Evolutionary conservation across 1,139 yeast species (phyloP).

Genomic region (Pichia sp.): DNA sequence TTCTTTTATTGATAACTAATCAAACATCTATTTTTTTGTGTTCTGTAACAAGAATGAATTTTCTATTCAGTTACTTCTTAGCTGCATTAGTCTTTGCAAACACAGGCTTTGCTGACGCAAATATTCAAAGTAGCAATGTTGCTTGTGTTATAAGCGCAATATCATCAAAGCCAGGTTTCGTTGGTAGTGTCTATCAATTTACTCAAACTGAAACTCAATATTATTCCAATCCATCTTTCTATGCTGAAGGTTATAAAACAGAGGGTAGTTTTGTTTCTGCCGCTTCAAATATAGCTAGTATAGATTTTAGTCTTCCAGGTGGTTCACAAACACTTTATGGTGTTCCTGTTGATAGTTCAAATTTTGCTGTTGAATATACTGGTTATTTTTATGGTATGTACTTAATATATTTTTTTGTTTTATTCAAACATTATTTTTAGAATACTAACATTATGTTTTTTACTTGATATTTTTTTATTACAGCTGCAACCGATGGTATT

Average conservation of each 20-base stretch:
- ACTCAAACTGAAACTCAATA: neutral
- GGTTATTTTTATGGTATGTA: constrained; percentile 13
- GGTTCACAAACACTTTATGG: constrained; percentile 2
- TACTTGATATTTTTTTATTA: neutral
- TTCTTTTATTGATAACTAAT: neutral
- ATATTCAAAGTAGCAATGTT: constrained; percentile 3
- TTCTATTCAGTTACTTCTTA: neutral
- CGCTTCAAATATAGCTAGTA: constrained; percentile 3
- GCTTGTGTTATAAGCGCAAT: constrained; percentile 9
- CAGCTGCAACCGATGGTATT: constrained; percentile 22
- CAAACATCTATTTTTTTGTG: neutral
- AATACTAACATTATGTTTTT: neutral
- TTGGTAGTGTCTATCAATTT: constrained; percentile 3
- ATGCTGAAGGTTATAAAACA: constrained; percentile 3
- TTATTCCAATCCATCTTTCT: constrained; percentile 3
- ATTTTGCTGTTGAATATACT: constrained; percentile 9
- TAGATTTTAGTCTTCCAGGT: constrained; percentile 5
- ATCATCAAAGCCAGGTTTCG: constrained; percentile 5
- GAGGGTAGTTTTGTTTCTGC: constrained; percentile 1
- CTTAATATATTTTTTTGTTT: neutral
- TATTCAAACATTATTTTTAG: neutral
- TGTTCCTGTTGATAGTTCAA: constrained; percentile 3
- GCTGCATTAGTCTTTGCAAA: neutral
- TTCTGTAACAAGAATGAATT: neutral
- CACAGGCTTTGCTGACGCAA: neutral